Base-by-base conservation (phyloP, 2,329 filamentous ascomycete genomes). In the Chaetoscypha palmicola region DNA sequence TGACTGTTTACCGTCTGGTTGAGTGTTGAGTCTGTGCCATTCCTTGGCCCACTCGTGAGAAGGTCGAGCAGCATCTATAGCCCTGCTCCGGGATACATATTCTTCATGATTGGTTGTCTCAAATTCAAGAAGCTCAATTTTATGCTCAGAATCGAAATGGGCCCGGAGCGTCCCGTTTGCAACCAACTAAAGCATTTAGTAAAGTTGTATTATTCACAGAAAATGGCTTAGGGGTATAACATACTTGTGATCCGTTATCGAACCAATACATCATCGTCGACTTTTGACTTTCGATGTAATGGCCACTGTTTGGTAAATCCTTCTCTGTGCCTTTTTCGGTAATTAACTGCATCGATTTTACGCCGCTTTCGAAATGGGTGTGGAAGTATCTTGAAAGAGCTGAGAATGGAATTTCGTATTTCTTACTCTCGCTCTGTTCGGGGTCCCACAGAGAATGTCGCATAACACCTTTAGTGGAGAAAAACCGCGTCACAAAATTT, bases 191-290 rank as follows among this genome's bases (percentile, higher is more conserved):
- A 17, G 19, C 34, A 20, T 55, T 68, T 44, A 69, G 60, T 36
- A 49, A 19, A 4, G 9, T 4, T 24, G n/a, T n/a, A n/a, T n/a
- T n/a, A n/a, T 24, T 17, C 17, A 7, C 21, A 41, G 12, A 16
- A 11, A 17, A 10, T 4, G 14, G 23, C 12, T 5, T 10, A 10
- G n/a, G n/a, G n/a, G n/a, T n/a, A 26, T n/a, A 36, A 71, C 78
- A 65, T 72, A 91, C 86, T 61, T 92, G 88, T 48, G 83, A 85
- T 41, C 83, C 84, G 50, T 84, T 87, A 40, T 85, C 79, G 59
- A 91, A 96, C 77, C 86, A 94, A 62, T 95, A 94, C 4, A 92
- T 83, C 45, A 97, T 78, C 58, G 80, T 92, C 20, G 88, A 81
- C 57, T 80, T 85, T 19, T 70, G 68, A 58, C 86, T 88, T 55